Conservation (phyloP, 106 monocot genomes). For the Platanthera guangdongensis region DNA sequence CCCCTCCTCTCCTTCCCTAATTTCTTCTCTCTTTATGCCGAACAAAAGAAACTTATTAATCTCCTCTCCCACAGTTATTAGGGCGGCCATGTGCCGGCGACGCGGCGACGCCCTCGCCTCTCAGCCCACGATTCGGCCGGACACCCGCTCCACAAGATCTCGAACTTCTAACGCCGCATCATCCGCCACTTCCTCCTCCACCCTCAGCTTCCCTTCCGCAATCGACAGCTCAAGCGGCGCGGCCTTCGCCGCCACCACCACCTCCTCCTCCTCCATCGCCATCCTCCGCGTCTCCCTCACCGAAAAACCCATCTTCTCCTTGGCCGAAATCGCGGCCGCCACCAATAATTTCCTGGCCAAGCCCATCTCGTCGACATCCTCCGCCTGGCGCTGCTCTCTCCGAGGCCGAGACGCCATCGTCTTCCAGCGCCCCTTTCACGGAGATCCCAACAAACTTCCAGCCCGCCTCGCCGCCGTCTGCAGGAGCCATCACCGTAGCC, state of each 20-base stretch:
- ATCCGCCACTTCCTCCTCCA: constrained; percentile 3
- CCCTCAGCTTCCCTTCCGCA: background rate
- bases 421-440: constrained; percentile 39
- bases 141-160: background rate
- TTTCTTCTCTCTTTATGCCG: no score
- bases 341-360: constrained; percentile 39
- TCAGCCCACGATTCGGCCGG: background rate
- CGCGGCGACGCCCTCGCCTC: constrained; percentile 1
- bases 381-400: constrained; percentile 56
- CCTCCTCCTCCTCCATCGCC: constrained; percentile 20
- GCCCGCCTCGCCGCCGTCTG: constrained; percentile 25
- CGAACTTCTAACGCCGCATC: background rate
- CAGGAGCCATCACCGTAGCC: constrained; percentile 41
- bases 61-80: background rate
- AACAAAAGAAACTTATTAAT: no score
- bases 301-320: constrained; percentile 15
- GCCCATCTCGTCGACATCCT: constrained; percentile 29
- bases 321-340: constrained; percentile 27
- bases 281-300: constrained; percentile 24
- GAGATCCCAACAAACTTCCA: constrained; percentile 21
- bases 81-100: background rate
- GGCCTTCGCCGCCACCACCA: background rate
- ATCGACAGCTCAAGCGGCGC: background rate
- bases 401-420: constrained; percentile 34
- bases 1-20: no score